Conservation (phyloP, 1,284 basidiomycete genomes). For the Sanghuangporus weigelae region DNA sequence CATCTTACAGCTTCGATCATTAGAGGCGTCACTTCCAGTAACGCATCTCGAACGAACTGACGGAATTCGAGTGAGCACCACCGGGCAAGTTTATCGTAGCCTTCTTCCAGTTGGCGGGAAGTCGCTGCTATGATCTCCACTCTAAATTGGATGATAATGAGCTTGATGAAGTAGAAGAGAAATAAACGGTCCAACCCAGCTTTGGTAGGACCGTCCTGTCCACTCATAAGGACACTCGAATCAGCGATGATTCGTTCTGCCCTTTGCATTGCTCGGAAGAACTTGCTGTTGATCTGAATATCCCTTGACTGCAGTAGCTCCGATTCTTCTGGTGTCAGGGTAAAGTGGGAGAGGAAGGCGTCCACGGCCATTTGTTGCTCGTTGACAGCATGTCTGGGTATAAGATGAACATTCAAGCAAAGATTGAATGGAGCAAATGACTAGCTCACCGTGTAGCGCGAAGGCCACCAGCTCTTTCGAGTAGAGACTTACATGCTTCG, state of each 20-base stretch:
- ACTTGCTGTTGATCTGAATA: conserved; percentile 61
- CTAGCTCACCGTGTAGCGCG: conserved; percentile 67
- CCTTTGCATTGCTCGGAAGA: conserved; percentile 87
- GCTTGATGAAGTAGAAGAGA: not conserved
- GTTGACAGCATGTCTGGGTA: conserved; percentile 57
- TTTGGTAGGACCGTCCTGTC: conserved; percentile 74
- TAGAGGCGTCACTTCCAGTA: conserved; percentile 70
- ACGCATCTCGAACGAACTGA: conserved; percentile 70
- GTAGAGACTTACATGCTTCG: conserved; percentile 74
- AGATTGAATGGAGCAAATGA: not conserved
- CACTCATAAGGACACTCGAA: conserved; percentile 84
- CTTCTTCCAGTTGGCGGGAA: conserved; percentile 79
- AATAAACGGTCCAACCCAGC: conserved; percentile 58
- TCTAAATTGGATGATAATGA: conserved; percentile 34
- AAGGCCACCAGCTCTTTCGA: conserved; percentile 83
- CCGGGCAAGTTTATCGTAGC: conserved; percentile 83
- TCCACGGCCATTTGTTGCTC: conserved; percentile 70
- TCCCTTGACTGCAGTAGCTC: conserved; percentile 76
- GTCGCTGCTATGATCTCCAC: conserved; percentile 87
- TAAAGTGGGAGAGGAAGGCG: conserved; percentile 82
- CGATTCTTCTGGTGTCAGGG: conserved; percentile 69
- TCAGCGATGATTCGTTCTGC: conserved; percentile 80
- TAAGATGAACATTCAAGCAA: not conserved
- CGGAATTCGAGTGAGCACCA: conserved; percentile 88
- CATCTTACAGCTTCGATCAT: conserved; percentile 75